Evolutionary conservation across 352 stramenopile species (phyloP).

Genomic region (Phytophthora idaei): DNA sequence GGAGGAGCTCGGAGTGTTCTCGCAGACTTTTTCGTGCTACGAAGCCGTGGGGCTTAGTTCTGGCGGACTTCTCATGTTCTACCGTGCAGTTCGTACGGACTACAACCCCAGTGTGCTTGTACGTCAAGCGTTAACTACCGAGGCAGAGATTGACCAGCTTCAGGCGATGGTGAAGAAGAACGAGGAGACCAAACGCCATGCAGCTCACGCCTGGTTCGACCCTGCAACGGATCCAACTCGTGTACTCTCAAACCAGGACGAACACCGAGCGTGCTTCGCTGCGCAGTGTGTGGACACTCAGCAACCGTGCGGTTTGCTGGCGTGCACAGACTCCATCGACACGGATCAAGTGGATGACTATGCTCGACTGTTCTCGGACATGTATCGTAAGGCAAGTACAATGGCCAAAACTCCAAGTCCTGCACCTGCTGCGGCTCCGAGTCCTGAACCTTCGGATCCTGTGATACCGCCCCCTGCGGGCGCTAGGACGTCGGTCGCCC

Average conservation of each 20-base stretch:
- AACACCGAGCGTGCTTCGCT: conserved; percentile 63
- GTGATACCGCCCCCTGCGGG: conserved; percentile 9
- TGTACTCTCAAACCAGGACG: conserved; percentile 49
- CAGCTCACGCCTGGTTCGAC: conserved; percentile 48
- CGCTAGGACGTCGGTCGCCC: conserved; percentile 21
- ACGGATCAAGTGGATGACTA: conserved; percentile 53
- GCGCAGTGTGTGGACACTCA: conserved; percentile 44
- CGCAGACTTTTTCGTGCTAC: conserved; percentile 62
- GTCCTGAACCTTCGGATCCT: neutral
- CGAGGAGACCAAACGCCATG: conserved; percentile 23
- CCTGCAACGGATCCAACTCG: conserved; percentile 16
- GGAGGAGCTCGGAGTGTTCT: conserved; percentile 61
- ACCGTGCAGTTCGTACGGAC: conserved; percentile 53
- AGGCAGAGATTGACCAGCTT: conserved; percentile 38
- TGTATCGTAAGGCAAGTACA: conserved; percentile 54
- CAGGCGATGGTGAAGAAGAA: conserved; percentile 36
- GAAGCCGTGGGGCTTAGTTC: conserved; percentile 52
- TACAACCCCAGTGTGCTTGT: conserved; percentile 52
- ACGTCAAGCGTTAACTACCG: conserved; percentile 14
- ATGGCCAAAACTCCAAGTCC: neutral
- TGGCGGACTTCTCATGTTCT: conserved; percentile 63
- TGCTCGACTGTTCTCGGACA: conserved; percentile 61
- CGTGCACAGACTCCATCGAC: conserved; percentile 56
- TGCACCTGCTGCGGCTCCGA: neutral
- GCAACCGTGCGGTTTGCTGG: conserved; percentile 44